phyloP scores from a whole-genome alignment of 2,329 filamentous ascomycete species.

The Ceratocystiopsis minuta region DNA sequence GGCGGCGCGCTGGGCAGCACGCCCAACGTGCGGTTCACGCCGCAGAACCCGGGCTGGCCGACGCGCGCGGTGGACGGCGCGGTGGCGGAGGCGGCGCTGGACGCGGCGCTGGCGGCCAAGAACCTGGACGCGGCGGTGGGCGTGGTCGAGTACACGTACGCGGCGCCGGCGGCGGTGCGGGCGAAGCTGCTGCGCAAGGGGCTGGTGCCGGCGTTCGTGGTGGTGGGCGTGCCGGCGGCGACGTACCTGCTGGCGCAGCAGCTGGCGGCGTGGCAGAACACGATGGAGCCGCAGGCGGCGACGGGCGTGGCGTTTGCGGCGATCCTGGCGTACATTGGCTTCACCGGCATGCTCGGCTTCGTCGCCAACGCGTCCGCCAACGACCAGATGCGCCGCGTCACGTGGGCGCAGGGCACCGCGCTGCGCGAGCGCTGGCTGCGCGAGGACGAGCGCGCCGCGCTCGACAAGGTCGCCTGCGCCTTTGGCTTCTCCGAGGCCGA shows the following conservation, averaged over 20 bases:
- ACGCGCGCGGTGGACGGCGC: conserved; percentile 54
- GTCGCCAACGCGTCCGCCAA: conserved; percentile 76
- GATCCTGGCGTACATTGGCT: conserved; percentile 65
- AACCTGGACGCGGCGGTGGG: conserved; percentile 62
- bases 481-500: conserved; percentile 80
- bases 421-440: conserved; percentile 68
- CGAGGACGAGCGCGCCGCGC: conserved; percentile 74
- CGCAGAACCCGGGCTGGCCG: conserved; percentile 48
- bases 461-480: conserved; percentile 70
- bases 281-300: conserved; percentile 59
- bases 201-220: conserved; percentile 37
- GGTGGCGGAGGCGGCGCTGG: conserved; percentile 56
- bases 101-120: conserved; percentile 61
- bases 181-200: conserved; percentile 49
- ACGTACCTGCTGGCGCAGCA: conserved; percentile 54
- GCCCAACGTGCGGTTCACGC: conserved; percentile 30
- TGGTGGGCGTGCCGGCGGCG: conserved; percentile 43
- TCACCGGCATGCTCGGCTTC: conserved; percentile 64
- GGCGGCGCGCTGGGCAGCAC: too few relatives aligned
- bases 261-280: conserved; percentile 46
- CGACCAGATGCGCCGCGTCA: conserved; percentile 87
- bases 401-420: conserved; percentile 70
- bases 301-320: conserved; percentile 65
- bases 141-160: conserved; percentile 53
- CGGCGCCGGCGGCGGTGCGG: conserved; percentile 45